A percentile compares a stretch with the other conserved stretches of the same genome.
These are phyloP conservation scores for Metschnikowia borealis DNA, from an alignment of 805 yeast genomes.

Conservation along the genomic window DNA sequence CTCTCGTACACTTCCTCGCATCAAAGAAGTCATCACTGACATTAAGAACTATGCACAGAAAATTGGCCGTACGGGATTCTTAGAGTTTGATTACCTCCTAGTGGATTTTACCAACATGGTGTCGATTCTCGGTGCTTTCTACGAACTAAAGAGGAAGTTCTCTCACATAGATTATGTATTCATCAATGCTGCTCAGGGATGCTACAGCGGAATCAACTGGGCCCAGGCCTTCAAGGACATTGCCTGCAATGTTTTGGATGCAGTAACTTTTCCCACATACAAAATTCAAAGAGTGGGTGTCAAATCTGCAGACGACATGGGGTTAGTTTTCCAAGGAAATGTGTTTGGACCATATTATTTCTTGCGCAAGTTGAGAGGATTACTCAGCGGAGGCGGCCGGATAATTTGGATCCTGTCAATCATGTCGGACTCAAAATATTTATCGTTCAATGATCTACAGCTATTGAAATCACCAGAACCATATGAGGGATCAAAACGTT, in stretches of 20 bases:
- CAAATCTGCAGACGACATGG: constrained; percentile 72
- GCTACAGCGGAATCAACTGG: constrained; percentile 86
- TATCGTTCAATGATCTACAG: constrained; percentile 74
- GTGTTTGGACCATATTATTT: constrained; percentile 95
- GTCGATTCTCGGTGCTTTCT: constrained; percentile 68
- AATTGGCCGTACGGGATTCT: constrained; percentile 44
- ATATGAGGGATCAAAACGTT: constrained; percentile 89
- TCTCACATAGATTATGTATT: constrained; percentile 70
- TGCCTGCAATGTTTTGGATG: constrained; percentile 61
- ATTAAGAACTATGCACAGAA: constrained; percentile 36
- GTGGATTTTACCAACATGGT: constrained; percentile 92
- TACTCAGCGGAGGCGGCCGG: constrained; percentile 59
- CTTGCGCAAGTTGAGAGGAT: constrained; percentile 57
- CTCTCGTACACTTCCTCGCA: constrained; percentile 83
- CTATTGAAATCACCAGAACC: constrained; percentile 59
- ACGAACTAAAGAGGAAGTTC: constrained; percentile 65
- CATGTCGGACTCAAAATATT: constrained; percentile 71
- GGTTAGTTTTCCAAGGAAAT: constrained; percentile 88
- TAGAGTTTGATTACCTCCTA: constrained; percentile 83
- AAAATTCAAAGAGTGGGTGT: constrained; percentile 80
- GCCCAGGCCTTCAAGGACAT: constrained; percentile 68
- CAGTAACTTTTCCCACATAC: constrained; percentile 85
- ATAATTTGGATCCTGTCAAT: constrained; percentile 84
- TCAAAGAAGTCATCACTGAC: constrained; percentile 60
- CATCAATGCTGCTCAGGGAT: constrained; percentile 88